Evolutionary conservation across 805 yeast species (phyloP), one percentile per base, ranked within the genome.

Genomic region (Pichia gijzeniarum): DNA sequence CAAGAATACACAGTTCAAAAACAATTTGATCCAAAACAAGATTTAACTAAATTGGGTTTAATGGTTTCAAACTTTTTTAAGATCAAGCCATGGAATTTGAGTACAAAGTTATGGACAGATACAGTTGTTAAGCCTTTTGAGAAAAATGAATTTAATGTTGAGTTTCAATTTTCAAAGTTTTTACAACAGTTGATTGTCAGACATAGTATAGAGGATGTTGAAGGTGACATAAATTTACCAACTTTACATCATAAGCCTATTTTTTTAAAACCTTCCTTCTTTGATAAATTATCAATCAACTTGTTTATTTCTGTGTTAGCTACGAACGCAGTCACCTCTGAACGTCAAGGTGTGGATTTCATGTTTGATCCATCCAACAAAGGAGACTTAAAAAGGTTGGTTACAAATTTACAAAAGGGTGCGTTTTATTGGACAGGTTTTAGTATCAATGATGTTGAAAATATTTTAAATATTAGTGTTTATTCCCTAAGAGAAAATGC

Each of bases 351-450:
- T 51, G 68, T 71, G 20, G 89, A 82, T 59, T 82, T 79, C 59
- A 80, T 82, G 86, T 82, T 82, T 56, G 82, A 82, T 65, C 74
- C 79, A 0, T 60, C 73, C 0, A 81, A 80, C 53, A 65, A 77
- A 35, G 59, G 59, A 17, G 80, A 79, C 49, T 59, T 82, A 33
- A 64, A 81, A 48, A 60, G 81, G 40, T 67, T 82, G 51, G 72
- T 82, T 12, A 71, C 76, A 4, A 82, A 82, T 55, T 57, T 82
- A 25, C 85, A 78, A 58, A 68, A 82, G 47, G 79, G 84, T 1
- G 79, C 89, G 0, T 81, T 82, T 57, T 79, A 79, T 54, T 82
- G 90, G 90, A 79, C 86, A 1, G 89, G 88, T 0, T 82, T 82
- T 56, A 69, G 81, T 12, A 69, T 71, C 21, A 69, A 68, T 35